These are phyloP conservation scores for Fusarium sp. DNA, from an alignment of 2,329 filamentous ascomycete genomes.

Conservation along the genomic window DNA sequence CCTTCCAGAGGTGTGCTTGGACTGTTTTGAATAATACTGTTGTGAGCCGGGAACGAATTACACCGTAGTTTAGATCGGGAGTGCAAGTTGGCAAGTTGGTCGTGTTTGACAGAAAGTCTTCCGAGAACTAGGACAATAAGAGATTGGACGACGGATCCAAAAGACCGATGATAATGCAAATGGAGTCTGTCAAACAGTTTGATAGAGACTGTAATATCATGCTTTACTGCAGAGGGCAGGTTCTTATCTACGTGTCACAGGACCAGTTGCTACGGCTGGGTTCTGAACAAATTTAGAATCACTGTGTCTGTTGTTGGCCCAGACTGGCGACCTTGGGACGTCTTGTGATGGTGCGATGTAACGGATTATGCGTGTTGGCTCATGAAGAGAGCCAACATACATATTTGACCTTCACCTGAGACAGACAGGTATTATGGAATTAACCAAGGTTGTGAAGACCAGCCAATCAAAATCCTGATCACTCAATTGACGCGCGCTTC, in stretches of 20 bases:
- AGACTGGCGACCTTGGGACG: neutral
- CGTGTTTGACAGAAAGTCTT: too few species aligned
- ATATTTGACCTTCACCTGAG: constrained; percentile 8
- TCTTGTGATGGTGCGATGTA: neutral
- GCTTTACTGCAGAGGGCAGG: neutral
- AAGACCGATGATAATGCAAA: too few species aligned
- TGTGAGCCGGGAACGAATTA: too few species aligned
- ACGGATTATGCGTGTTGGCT: neutral
- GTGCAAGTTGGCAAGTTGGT: too few species aligned
- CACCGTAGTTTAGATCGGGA: too few species aligned
- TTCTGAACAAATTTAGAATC: neutral
- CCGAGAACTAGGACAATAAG: too few species aligned
- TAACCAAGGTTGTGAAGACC: neutral
- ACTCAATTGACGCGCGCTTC: neutral
- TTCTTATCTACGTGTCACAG: neutral
- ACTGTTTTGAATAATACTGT: neutral
- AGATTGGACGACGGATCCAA: too few species aligned
- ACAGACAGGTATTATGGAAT: neutral
- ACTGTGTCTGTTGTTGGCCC: neutral
- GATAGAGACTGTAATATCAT: too few species aligned
- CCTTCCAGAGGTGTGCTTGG: too few species aligned
- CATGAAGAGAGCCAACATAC: constrained; percentile 13
- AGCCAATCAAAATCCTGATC: neutral
- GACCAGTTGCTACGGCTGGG: neutral
- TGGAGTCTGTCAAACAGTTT: too few species aligned